Conservation (phyloP, 2,329 filamentous ascomycete genomes). For the Ophiostoma piceae region DNA sequence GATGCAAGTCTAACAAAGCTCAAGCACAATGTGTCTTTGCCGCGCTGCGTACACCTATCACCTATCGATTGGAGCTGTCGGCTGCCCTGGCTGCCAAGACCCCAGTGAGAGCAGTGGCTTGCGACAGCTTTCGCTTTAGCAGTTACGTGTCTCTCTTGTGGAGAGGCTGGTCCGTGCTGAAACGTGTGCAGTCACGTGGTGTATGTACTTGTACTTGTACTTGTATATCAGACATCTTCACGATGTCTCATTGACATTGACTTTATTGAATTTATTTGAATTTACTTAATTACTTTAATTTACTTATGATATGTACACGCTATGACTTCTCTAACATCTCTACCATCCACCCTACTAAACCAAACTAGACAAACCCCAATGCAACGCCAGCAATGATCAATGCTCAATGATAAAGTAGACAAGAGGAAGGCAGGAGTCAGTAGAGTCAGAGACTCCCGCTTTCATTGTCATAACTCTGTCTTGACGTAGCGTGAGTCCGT, state of each 20-base stretch:
- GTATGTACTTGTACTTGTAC: not conserved
- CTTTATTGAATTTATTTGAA: not conserved
- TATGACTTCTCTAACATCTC: not conserved
- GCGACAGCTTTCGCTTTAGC: conserved; percentile 21
- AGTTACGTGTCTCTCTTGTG: conserved; percentile 27
- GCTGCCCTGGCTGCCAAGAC: conserved; percentile 4
- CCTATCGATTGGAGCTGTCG: conserved; percentile 11
- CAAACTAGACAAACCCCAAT: too few relatives aligned
- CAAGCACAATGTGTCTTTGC: conserved; percentile 1
- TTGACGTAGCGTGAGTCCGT: conserved; percentile 20
- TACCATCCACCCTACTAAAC: too few relatives aligned
- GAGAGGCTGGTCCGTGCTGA: conserved; percentile 17
- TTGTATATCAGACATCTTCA: not conserved
- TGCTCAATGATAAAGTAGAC: too few relatives aligned
- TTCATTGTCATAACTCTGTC: conserved; percentile 28
- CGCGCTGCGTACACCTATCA: not conserved
- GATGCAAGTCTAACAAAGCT: too few relatives aligned
- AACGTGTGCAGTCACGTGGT: not conserved
- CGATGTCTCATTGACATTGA: not conserved
- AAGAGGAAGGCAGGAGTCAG: not conserved
- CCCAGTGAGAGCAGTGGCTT: conserved; percentile 11
- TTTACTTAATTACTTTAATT: too few relatives aligned
- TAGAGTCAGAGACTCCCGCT: not conserved
- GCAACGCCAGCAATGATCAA: too few relatives aligned
- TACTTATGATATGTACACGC: not conserved